Evolutionary conservation across 164 flowering plant species (phyloP).

Genomic region (Kingdonia uniflora): DNA sequence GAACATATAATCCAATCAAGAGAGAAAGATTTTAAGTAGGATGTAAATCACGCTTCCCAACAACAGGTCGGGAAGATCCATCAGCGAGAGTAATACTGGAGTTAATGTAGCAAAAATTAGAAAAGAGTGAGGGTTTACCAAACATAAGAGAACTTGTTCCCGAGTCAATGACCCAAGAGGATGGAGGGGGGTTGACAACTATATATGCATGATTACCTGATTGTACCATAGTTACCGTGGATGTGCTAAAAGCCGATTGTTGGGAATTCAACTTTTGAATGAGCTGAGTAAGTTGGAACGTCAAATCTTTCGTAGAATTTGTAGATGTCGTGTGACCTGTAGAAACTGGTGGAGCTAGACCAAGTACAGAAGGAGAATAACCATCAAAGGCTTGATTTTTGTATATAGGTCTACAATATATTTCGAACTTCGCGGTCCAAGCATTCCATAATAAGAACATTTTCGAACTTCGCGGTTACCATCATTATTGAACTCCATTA

Average conservation of each 20-base stretch:
- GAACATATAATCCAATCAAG: not conserved
- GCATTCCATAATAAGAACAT: not conserved
- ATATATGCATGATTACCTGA: not conserved
- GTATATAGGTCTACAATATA: not conserved
- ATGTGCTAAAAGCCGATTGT: not conserved
- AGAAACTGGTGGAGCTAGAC: not conserved
- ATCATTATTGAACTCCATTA: not conserved
- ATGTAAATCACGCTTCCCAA: not conserved
- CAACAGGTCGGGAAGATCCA: not conserved
- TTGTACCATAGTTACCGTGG: not conserved
- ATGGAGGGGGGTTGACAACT: not conserved
- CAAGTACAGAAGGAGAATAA: not conserved
- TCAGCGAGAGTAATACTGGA: too few relatives aligned
- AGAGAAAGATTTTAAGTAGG: not conserved
- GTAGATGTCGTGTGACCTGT: too few relatives aligned
- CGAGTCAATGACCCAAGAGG: conserved; percentile 1
- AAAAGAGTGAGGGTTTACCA: too few relatives aligned
- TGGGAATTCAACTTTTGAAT: too few relatives aligned
- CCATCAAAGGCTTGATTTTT: not conserved
- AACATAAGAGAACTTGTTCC: not conserved
- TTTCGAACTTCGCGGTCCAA: not conserved
- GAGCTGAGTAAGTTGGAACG: not conserved
- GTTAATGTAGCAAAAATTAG: too few relatives aligned
- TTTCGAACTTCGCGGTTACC: not conserved
- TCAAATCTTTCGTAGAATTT: not conserved